Evolutionary conservation across 2,329 filamentous ascomycete species (phyloP), one percentile per base, ranked within the genome.

Genomic region (Fusarium xyrophilum): DNA sequence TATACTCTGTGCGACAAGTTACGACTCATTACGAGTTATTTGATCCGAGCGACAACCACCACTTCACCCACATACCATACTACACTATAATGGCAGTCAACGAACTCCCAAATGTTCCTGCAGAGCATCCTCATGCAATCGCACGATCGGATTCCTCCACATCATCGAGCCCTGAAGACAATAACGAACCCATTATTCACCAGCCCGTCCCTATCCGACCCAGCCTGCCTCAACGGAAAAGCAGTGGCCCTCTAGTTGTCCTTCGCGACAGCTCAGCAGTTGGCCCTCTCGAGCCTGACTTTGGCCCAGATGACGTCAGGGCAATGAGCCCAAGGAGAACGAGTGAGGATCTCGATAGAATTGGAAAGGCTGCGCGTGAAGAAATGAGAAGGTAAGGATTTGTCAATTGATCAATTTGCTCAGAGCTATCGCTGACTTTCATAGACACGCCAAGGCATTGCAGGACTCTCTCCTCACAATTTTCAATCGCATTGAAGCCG

Each of bases 291-390:
- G 89, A 93, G 68, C 87, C 91, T 66, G 86, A 92, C 67, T 92
- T 93, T 72, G 93, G 93, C 28, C 91, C 93, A 27, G 91, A 93
- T 77, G 94, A 97, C 78, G 94, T 96, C 65, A 85, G 95, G 74
- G 92, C 93, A 65, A 98, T 99, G 95, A 97, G 94, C 77, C 95
- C 95, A 5, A 85, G 95, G 72, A 85, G 95, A 74, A 97, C 93
- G 69, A 96, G 91, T 74, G 93, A 96, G 75, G 95, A 98, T 76
- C 87, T 97, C 56, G 92, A 97, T 79, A 90, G 89, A 76, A 86
- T 98, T 78, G 91, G 93, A 72, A 89, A 92, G 74, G 92, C 95
- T 75, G 93, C 94, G 38, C 85, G 94, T 58, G 86, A 86, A 70
- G 87, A 89, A 73, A 78, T 90, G 69, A 84, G 85, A 78, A 84